These are phyloP conservation scores for Acacia acuminata DNA, from an alignment of 306 rosid species.

Conservation along the genomic window DNA sequence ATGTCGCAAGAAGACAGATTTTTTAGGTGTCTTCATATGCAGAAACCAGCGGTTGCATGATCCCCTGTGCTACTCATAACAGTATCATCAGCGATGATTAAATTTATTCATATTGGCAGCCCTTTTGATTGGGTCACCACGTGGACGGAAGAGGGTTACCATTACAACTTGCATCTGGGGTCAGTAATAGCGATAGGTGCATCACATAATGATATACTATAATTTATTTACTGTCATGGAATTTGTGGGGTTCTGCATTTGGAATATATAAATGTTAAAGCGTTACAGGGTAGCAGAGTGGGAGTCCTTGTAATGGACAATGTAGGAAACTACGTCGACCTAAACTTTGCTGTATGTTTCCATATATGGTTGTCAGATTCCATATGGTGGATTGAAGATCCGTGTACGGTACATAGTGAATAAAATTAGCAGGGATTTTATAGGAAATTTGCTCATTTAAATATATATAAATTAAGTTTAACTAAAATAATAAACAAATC, in stretches of 20 bases:
- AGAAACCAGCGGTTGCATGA: slow-evolving; percentile 47
- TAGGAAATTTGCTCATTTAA: background rate
- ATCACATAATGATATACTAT: background rate
- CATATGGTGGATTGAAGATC: background rate
- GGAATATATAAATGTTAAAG: background rate
- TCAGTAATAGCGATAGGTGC: slow-evolving; percentile 23
- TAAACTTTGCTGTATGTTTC: background rate
- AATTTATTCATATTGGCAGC: background rate
- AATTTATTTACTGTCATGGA: background rate
- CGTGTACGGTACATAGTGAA: background rate
- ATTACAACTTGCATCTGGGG: slow-evolving; percentile 25
- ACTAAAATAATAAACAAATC: background rate
- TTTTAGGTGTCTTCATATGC: slow-evolving; percentile 49
- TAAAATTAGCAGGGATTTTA: background rate
- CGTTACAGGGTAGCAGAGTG: background rate
- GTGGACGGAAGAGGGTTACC: slow-evolving; percentile 29
- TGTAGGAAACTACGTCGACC: background rate
- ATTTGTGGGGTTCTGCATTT: slow-evolving; percentile 6
- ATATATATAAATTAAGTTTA: background rate
- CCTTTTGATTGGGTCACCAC: slow-evolving; percentile 38
- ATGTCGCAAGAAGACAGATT: slow-evolving; percentile 26
- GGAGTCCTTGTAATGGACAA: background rate
- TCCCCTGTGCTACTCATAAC: slow-evolving; percentile 46
- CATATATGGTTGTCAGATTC: background rate
- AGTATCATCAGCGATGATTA: slow-evolving; percentile 32